Base-by-base conservation (phyloP, 192 early-diverging fungal genomes). In the Chytriomyces confervae region DNA sequence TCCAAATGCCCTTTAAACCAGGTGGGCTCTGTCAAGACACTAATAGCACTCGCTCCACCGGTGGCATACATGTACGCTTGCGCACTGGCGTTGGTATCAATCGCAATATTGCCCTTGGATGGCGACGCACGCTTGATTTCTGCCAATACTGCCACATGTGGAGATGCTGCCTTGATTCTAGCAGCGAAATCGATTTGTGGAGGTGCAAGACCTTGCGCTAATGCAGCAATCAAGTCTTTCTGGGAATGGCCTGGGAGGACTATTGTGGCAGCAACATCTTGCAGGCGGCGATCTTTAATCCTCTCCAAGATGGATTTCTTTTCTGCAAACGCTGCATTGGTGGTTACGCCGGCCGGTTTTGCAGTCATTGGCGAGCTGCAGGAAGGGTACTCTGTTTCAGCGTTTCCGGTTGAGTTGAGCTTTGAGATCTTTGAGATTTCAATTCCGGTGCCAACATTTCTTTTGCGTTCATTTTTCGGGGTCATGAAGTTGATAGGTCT, bases 61-160 rank as follows among this genome's bases (percentile, higher is more conserved):
- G 85, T 83, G 0, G 96, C 95, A 79, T 99, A 99, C 49, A 79
- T 80, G 11, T 96, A 76, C 1, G 94, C 96, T 74, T 96, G 95
- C 46, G 92, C 89, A 10, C 95, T 92, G 0, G 98, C 96, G 78
- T 97, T 93, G 6, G 92, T 95, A 5, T 77, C 75, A 20, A 92
- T 77, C 70, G 93, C 90, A 76, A 99, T 98, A 68, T 93, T 87
- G 36, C 97, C 97, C 82, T 98, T 98, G 83, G 85, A 86, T 4
- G 98, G 98, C 20, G 94, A 96, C 0, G 98, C 98, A 50, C 98
- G 92, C 85, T 99, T 99, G 81, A 99, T 92, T 84, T 99, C 98
- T n/a, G 95, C 97, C 84, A 97, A 86, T 62, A 99, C 88, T 3
- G 98, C 95, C 8, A 89, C 85, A 68, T 87, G 69, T 20, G 74